Evolutionary conservation across 2,329 filamentous ascomycete genomes (phyloP).

Genomic region (Cytospora leucostoma): DNA sequence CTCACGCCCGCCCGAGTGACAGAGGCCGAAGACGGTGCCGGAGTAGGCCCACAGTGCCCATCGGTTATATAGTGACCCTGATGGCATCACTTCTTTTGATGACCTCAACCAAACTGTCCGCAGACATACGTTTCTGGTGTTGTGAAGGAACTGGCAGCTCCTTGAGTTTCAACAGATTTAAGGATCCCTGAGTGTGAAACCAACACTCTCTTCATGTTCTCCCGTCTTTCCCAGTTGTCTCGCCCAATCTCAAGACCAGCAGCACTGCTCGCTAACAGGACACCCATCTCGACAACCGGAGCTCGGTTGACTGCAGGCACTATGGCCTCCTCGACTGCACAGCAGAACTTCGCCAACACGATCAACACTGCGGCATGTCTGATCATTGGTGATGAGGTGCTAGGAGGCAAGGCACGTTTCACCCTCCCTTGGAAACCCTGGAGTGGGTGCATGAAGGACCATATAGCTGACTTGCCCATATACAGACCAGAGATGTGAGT

Average conservation of each 20-base stretch:
- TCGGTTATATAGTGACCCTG: neutral
- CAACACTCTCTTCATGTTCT: conserved; percentile 62
- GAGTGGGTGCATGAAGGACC: neutral
- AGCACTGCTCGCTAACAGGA: conserved; percentile 47
- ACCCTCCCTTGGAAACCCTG: neutral
- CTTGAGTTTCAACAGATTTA: neutral
- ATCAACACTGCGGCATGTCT: conserved; percentile 91
- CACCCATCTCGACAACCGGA: conserved; percentile 25
- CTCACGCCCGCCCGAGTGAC: neutral
- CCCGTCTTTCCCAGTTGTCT: conserved; percentile 70
- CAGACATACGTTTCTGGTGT: neutral
- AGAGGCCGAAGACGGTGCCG: conserved; percentile 23
- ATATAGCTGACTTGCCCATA: conserved; percentile 14
- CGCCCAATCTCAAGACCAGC: conserved; percentile 67
- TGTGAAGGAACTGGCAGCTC: neutral
- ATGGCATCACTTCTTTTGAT: conserved; percentile 1
- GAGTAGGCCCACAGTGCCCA: conserved; percentile 6
- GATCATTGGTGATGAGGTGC: conserved; percentile 95
- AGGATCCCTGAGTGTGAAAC: neutral
- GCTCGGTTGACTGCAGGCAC: conserved; percentile 23
- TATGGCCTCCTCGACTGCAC: conserved; percentile 53
- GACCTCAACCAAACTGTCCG: conserved; percentile 16
- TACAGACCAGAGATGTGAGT: conserved; percentile 35
- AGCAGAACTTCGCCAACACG: conserved; percentile 60
- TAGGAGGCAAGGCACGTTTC: conserved; percentile 80